Evolutionary conservation across 163 green algal genomes (phyloP).

Genomic region (Prototheca cutis): DNA sequence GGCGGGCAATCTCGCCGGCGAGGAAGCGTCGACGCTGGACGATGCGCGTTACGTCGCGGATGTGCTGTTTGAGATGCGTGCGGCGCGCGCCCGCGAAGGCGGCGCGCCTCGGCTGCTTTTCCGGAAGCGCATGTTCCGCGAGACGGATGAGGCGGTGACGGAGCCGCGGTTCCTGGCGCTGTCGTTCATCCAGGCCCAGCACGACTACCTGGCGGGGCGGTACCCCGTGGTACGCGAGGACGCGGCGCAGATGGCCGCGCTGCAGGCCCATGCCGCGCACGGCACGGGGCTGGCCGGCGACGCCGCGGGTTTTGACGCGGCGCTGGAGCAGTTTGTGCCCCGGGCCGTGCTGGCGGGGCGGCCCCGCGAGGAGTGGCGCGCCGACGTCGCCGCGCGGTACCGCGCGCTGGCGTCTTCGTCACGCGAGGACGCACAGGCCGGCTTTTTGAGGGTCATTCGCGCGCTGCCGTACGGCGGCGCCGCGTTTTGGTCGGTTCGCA

Average conservation of each 20-base stretch:
- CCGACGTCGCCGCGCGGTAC: conserved; percentile 62
- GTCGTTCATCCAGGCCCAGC: conserved; percentile 87
- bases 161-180: conserved; percentile 92
- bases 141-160: conserved; percentile 89
- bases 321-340: conserved; percentile 60
- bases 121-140: conserved; percentile 92
- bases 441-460: conserved; percentile 89
- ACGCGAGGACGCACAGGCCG: conserved; percentile 79
- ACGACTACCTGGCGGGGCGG: conserved; percentile 91
- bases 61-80: conserved; percentile 68
- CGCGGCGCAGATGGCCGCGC: conserved; percentile 65
- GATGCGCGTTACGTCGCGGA: conserved; percentile 81
- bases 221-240: conserved; percentile 93
- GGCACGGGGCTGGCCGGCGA: conserved; percentile 47
- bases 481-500: conserved; percentile 74
- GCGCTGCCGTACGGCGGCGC: conserved; percentile 85
- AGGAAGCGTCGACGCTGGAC: conserved; percentile 49
- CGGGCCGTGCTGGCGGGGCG: conserved; percentile 62
- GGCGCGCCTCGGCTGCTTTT: conserved; percentile 61
- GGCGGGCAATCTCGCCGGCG: conserved; percentile 15
- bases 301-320: conserved; percentile 43
- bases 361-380: conserved; percentile 68
- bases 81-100: conserved; percentile 51
- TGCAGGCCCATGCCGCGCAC: conserved; percentile 52
- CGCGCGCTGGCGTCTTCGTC: conserved; percentile 63